Evolutionary conservation across 73 alveolate species (phyloP).

Genomic region (Blepharisma japonicum): DNA sequence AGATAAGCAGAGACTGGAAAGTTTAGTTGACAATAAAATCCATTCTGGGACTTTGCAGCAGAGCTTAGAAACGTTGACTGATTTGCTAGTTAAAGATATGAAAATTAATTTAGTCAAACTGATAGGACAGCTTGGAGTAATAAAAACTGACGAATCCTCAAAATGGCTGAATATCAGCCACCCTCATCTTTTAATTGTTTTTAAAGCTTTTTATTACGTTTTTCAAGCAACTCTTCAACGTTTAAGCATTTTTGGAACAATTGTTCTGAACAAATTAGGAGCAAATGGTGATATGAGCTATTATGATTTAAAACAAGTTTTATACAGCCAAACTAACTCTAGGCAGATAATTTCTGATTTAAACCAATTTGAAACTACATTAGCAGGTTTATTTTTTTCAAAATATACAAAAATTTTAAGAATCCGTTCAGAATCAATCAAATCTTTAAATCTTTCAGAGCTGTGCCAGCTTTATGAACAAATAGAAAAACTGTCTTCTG

Average conservation of each 20-base stretch:
- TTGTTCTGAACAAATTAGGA: not conserved
- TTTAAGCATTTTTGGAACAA: slow-evolving; percentile 3
- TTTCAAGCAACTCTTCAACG: not conserved
- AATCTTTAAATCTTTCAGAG: not conserved
- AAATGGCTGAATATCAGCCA: slow-evolving; percentile 28
- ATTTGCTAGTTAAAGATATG: not conserved
- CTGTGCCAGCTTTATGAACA: not conserved
- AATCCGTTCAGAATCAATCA: not conserved
- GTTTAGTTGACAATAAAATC: not conserved
- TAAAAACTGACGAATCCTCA: slow-evolving; percentile 11
- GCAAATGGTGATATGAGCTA: not conserved
- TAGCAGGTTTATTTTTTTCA: not conserved
- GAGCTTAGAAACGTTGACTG: not conserved
- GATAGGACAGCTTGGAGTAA: not conserved
- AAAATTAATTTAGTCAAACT: not conserved
- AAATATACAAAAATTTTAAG: not conserved
- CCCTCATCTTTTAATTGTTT: slow-evolving; percentile 22
- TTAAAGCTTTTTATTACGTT: not conserved
- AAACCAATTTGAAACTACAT: not conserved
- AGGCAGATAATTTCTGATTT: not conserved
- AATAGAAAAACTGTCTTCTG: not conserved
- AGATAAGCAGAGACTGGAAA: not conserved
- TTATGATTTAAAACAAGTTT: not conserved
- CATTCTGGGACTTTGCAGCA: slow-evolving; percentile 2
- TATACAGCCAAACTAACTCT: not conserved